Evolutionary conservation across 139 green algal species (phyloP).

Genomic region (Dunaliella sp.): DNA sequence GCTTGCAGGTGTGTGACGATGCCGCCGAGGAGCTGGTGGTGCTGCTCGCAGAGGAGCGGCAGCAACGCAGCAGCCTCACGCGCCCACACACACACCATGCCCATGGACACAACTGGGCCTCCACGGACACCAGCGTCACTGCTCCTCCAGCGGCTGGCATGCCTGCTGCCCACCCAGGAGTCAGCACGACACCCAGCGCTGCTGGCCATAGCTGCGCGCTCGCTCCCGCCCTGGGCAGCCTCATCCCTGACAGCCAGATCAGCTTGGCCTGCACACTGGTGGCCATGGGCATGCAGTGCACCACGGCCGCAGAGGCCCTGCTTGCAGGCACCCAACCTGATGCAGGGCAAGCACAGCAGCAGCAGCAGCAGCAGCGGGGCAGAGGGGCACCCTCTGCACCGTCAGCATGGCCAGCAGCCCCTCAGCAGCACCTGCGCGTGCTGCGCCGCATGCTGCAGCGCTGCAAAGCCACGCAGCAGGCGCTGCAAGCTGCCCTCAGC

Average conservation of each 20-base stretch:
- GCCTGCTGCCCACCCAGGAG: not conserved
- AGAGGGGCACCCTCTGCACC: not conserved
- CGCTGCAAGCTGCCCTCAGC: not conserved
- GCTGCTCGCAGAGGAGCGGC: not conserved
- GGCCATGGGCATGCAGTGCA: not conserved
- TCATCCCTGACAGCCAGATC: not conserved
- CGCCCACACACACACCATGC: not conserved
- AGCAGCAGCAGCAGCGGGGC: not conserved
- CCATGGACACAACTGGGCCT: too few relatives aligned
- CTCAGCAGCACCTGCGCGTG: not conserved
- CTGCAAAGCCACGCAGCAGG: not conserved
- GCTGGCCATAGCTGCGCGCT: not conserved
- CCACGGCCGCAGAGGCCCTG: not conserved
- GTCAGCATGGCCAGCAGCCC: not conserved
- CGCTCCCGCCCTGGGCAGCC: not conserved
- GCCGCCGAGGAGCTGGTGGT: not conserved
- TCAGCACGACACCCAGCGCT: not conserved
- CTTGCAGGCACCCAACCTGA: not conserved
- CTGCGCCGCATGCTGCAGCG: not conserved
- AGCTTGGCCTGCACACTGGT: not conserved
- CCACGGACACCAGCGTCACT: not conserved
- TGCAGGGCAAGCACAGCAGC: too few relatives aligned
- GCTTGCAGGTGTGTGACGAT: not conserved
- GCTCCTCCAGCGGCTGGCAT: not conserved
- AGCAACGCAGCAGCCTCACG: not conserved